Conservation (phyloP, 768 basidiomycete genomes). For the Suillus luteus region DNA sequence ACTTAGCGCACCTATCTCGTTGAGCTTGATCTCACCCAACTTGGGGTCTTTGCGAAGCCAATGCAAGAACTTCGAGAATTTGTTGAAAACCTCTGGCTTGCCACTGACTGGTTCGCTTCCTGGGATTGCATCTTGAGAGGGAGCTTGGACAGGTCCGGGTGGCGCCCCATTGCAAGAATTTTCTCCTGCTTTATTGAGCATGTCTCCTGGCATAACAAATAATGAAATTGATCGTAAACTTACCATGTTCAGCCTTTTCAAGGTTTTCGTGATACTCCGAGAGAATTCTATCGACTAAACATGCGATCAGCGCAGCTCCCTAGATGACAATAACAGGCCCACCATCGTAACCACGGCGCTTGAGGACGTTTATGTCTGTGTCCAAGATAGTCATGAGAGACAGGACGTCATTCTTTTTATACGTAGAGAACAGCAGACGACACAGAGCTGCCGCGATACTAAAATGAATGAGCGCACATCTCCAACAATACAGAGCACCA, state of each 20-base stretch:
- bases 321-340: constrained; percentile 13
- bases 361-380: constrained; percentile 78
- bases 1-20: background rate
- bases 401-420: constrained; percentile 80
- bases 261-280: constrained; percentile 4
- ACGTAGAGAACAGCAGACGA: constrained; percentile 68
- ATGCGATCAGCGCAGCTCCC: background rate
- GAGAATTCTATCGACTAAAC: constrained; percentile 15
- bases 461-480: constrained; percentile 13
- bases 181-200: background rate
- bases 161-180: background rate
- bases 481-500: constrained; percentile 18
- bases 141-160: background rate
- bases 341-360: constrained; percentile 83
- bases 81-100: background rate
- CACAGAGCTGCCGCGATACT: constrained; percentile 84
- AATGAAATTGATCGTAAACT: background rate
- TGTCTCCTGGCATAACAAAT: background rate
- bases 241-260: background rate
- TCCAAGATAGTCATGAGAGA: constrained; percentile 89
- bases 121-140: no score
- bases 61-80: background rate
- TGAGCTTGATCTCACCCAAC: constrained; percentile 4
- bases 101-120: background rate
- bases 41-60: constrained; percentile 4